phyloP scores from a whole-genome alignment of 2,329 filamentous ascomycete genomes.

The Juglanconis oblonga region DNA sequence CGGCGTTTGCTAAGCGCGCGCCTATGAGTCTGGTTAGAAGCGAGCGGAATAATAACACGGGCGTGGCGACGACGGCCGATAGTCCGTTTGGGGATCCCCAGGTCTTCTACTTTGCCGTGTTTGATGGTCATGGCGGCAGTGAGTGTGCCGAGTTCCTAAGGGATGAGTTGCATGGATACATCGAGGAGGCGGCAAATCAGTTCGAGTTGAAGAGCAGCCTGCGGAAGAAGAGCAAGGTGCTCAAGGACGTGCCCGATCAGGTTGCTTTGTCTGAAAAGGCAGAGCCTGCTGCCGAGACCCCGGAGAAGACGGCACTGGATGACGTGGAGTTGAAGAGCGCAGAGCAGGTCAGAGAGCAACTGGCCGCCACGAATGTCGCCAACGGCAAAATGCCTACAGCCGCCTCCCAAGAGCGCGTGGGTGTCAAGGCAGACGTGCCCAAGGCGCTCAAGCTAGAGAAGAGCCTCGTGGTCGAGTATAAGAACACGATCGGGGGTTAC shows the following conservation, averaged over 20 bases:
- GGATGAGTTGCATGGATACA: conserved; percentile 81
- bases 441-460: conserved; percentile 68
- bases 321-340: conserved; percentile 48
- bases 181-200: conserved; percentile 73
- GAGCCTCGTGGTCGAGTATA: conserved; percentile 73
- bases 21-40: conserved; percentile 59
- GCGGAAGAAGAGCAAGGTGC: conserved; percentile 36
- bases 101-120: conserved; percentile 95
- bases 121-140: conserved; percentile 89
- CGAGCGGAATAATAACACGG: conserved; percentile 44
- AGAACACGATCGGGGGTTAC: conserved; percentile 84
- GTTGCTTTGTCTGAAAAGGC: conserved; percentile 8
- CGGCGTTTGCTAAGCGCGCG: conserved; percentile 82
- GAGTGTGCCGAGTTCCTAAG: conserved; percentile 86
- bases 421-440: conserved; percentile 49
- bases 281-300: conserved; percentile 3
- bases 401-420: conserved; percentile 40
- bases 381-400: conserved; percentile 31
- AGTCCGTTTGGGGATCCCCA: conserved; percentile 85
- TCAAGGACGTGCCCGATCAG: conserved; percentile 13
- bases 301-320: conserved; percentile 22
- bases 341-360: conserved; percentile 40
- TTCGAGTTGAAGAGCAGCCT: conserved; percentile 80
- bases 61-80: conserved; percentile 67
- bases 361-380: conserved; percentile 33